Evolutionary conservation across 495 filamentous ascomycete genomes (phyloP), one percentile per base, ranked within the genome.

Genomic region (Darksidea phi): DNA sequence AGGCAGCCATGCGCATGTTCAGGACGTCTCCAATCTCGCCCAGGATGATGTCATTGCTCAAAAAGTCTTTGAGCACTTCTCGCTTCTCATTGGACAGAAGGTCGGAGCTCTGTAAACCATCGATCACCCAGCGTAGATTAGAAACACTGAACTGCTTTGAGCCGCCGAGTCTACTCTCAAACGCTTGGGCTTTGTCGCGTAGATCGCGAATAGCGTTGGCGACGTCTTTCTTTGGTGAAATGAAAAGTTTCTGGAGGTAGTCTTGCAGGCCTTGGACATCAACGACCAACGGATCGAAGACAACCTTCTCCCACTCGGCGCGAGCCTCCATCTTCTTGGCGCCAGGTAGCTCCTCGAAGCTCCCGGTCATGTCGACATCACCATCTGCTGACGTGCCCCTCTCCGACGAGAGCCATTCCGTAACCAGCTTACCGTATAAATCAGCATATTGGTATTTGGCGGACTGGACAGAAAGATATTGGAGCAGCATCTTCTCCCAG

Each of bases 11-110:
- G 12, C 85, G 76, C 83, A 88, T 85, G 63, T 87, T 88, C 42
- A 89, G 70, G 15, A 88, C 85, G 67, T 88, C 84, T 1, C 78
- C 78, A 4, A 89, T 77, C 60, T 88, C 86, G 37, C 74, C 71
- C 0, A 82, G 68, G 13, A 88, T 82, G 21, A 79, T 73, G 0
- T 76, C 67, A 57, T 84, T 85, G 25, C 73, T 75, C 51, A 79
- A 74, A 58, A 87, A 86, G 53, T 87, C 84, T 58, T 79, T 81
- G 38, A 88, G 64, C 5, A 82, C 79, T 13, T 72, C 69, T 4
- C 74, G 72, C 64, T 86, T 87, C 59, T 87, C 83, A 38, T 84
- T 79, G 3, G 78, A 76, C 15, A 87, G 75, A 17, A 86, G 75
- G 42, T 85, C 84, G 0, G 79, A 79, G 10, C 72, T 72, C 17